Base-by-base conservation (phyloP, 805 yeast genomes). In the Candida gorgasii region DNA sequence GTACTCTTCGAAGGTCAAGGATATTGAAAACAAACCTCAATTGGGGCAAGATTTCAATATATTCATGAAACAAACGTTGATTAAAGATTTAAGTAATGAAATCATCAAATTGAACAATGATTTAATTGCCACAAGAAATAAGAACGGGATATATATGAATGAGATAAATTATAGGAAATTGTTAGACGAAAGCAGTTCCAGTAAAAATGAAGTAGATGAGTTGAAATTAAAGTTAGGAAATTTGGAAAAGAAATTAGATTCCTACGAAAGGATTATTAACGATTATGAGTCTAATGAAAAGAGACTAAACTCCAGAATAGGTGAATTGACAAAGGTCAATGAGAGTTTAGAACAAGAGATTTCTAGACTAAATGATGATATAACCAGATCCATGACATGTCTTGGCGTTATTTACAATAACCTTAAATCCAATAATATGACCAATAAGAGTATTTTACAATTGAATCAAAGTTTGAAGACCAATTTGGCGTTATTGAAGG, bases 1-100 rank as follows among this genome's bases (percentile, higher is more conserved):
- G 49, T 89, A 90, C 61, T 96, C 97, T 2, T 79, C 82, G 43
- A 82, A 89, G 46, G 97, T 96, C 2, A 86, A 88, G 49, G 84
- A 82, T 52, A 88, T 89, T 48, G 79, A 78, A 52, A 88, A 68
- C 69, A 75, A 27, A 60, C 87, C 76, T 53, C 87, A 50, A 48
- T 57, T 70, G 8, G 78, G 78, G 4, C 62, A 60, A 29, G 72
- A 65, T 37, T 59, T 58, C 16, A 71, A 71, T 9, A 40, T 62
- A 27, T 57, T 78, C 8, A 55, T 71, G 76, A 86, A 64, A 73
- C 79, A 61, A 52, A 77, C 57, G 50, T 78, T 53, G 59, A 83
- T 54, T 59, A 73, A 54, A 78, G 84, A 56, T 70, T 74, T 62
- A 66, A 76, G 55, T 54, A 71, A 50, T 76, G 84, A 64, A 72